phyloP scores from a whole-genome alignment of 2,329 filamentous ascomycete species.

The Fusarium pseudocircinatum region DNA sequence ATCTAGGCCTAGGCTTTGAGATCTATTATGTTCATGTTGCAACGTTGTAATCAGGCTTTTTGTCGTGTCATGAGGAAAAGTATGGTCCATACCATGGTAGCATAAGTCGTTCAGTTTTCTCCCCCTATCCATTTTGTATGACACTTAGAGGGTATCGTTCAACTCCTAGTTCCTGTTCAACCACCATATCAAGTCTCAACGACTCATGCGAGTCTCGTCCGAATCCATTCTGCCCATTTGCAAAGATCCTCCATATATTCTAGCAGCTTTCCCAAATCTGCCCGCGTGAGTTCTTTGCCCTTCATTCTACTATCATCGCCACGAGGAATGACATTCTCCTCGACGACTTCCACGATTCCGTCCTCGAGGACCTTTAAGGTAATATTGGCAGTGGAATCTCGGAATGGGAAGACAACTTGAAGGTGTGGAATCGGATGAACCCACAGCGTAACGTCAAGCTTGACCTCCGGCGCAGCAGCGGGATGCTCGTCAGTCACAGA shows the following conservation, averaged over 20 bases:
- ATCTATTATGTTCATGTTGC: not conserved
- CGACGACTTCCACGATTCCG: conserved; percentile 65
- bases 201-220: conserved; percentile 48
- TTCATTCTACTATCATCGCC: conserved; percentile 42
- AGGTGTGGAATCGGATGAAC: conserved; percentile 60
- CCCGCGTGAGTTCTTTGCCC: conserved; percentile 50
- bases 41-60: not conserved
- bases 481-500: not conserved
- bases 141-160: conserved; percentile 41
- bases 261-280: conserved; percentile 57
- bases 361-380: conserved; percentile 68
- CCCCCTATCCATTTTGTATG: not conserved
- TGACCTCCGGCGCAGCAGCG: conserved; percentile 34
- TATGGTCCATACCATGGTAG: not conserved
- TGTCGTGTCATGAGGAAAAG: not conserved
- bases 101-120: not conserved
- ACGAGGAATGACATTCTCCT: conserved; percentile 60
- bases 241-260: conserved; percentile 63
- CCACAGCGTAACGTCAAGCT: conserved; percentile 64
- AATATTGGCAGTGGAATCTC: conserved; percentile 59
- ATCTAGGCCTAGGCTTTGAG: not conserved
- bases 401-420: conserved; percentile 65
- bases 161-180: conserved; percentile 15
- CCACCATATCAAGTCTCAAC: not conserved
- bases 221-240: conserved; percentile 64